phyloP scores from a whole-genome alignment of 1,284 basidiomycete genomes.

The Amylostereum chailletii region DNA sequence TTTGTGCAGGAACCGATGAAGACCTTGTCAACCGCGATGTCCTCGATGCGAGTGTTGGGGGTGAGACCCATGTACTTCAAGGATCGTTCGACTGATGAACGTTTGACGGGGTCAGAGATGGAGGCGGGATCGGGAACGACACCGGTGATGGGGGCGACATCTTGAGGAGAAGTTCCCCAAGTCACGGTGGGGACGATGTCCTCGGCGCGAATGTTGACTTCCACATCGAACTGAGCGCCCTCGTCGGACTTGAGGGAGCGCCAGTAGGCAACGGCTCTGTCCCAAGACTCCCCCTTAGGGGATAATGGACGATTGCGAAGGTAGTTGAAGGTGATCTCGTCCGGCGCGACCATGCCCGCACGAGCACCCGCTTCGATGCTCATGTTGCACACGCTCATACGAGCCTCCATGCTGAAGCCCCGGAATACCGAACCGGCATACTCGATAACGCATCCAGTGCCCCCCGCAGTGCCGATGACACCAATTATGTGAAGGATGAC shows the following conservation, averaged over 20 bases:
- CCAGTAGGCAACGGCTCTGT: conserved; percentile 86
- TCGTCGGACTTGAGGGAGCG: conserved; percentile 78
- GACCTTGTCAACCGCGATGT: conserved; percentile 85
- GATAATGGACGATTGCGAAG: conserved; percentile 81
- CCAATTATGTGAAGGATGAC: conserved; percentile 95
- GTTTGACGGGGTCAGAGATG: conserved; percentile 60
- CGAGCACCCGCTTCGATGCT: conserved; percentile 94
- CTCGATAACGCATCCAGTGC: conserved; percentile 90
- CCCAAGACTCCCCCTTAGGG: conserved; percentile 87
- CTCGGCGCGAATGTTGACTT: conserved; percentile 78
- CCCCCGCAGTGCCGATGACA: conserved; percentile 89
- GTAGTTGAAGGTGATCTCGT: conserved; percentile 87
- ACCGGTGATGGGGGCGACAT: conserved; percentile 85
- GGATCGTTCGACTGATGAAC: conserved; percentile 71
- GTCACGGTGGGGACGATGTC: conserved; percentile 94
- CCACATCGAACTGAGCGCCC: conserved; percentile 85
- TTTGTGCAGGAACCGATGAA: conserved; percentile 98
- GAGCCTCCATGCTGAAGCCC: conserved; percentile 88
- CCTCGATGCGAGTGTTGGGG: conserved; percentile 78
- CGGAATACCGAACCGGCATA: conserved; percentile 91
- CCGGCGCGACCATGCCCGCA: conserved; percentile 93
- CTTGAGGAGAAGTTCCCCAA: conserved; percentile 95
- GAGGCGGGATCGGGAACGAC: conserved; percentile 74
- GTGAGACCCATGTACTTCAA: conserved; percentile 89
- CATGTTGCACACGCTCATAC: conserved; percentile 99